Percentiles rank a stretch among this genome's conserved stretches.
Evolutionary conservation across 2,329 filamentous ascomycete species (phyloP).

Genomic region (Tolypocladium amazonense): DNA sequence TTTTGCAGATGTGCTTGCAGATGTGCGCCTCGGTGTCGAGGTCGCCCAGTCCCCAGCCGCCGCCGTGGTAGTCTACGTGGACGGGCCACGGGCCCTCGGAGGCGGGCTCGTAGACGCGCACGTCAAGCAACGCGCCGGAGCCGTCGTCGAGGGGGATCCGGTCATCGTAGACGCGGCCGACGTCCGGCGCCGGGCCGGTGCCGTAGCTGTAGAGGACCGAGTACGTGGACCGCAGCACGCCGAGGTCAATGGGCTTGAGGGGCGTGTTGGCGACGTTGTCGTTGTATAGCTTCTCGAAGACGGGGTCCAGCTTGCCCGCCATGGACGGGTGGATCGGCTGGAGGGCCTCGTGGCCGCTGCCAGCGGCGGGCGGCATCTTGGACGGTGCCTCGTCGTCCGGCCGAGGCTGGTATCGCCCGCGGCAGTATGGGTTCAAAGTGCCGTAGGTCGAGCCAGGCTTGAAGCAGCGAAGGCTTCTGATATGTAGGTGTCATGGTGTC

Average conservation of each 20-base stretch:
- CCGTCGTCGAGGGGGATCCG: constrained; percentile 20
- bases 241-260: constrained; percentile 27
- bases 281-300: constrained; percentile 37
- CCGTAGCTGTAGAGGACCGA: constrained; percentile 33
- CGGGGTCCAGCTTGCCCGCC: constrained; percentile 32
- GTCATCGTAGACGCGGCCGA: constrained; percentile 26
- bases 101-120: constrained; percentile 34
- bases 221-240: constrained; percentile 26
- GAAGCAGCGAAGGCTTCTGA: not conserved
- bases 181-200: constrained; percentile 29
- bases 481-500: not conserved
- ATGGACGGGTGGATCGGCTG: constrained; percentile 38
- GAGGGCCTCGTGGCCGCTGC: constrained; percentile 27
- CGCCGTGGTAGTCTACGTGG: constrained; percentile 38
- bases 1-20: constrained; percentile 33
- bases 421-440: not conserved
- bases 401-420: not conserved
- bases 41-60: constrained; percentile 38
- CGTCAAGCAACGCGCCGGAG: constrained; percentile 12
- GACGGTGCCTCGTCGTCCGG: not conserved
- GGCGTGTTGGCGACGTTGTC: constrained; percentile 30
- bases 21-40: constrained; percentile 38
- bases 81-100: constrained; percentile 31
- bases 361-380: not conserved
- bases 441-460: not conserved